Evolutionary conservation across 2,329 filamentous ascomycete genomes (phyloP).

Genomic region (Exophiala mesophila): DNA sequence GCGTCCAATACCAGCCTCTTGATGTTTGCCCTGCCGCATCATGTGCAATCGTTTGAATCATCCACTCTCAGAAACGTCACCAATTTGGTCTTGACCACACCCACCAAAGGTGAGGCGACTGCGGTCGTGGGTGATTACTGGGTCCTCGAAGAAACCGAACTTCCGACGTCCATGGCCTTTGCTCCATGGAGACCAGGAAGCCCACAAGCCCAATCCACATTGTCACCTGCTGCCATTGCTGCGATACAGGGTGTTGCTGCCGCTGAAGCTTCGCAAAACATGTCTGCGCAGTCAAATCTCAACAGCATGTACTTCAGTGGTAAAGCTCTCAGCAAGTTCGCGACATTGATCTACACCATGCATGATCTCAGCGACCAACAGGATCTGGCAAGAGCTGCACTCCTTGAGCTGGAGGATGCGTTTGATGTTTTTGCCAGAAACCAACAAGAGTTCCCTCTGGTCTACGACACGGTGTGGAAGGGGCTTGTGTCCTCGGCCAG

Average conservation of each 20-base stretch:
- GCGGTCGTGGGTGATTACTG: conserved; percentile 68
- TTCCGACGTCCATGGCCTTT: conserved; percentile 72
- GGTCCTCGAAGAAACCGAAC: conserved; percentile 69
- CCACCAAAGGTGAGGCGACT: conserved; percentile 76
- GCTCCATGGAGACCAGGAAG: conserved; percentile 64
- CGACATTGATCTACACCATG: conserved; percentile 60
- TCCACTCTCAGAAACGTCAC: conserved; percentile 48
- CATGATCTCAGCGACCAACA: conserved; percentile 59
- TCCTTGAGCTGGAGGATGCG: conserved; percentile 59
- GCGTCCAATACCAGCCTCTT: conserved; percentile 55
- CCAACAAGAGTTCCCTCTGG: conserved; percentile 57
- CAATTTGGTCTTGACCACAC: conserved; percentile 63
- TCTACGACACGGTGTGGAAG: conserved; percentile 63
- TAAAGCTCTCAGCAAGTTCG: conserved; percentile 77
- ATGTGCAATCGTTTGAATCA: conserved; percentile 67
- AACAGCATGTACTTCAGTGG: conserved; percentile 93
- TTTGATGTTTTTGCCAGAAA: conserved; percentile 65
- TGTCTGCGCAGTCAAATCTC: conserved; percentile 65
- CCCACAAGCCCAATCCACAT: conserved; percentile 29
- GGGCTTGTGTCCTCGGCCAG: conserved; percentile 73
- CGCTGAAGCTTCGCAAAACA: conserved; percentile 72
- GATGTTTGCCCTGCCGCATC: conserved; percentile 87
- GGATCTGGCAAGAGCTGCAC: conserved; percentile 52
- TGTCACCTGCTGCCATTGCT: conserved; percentile 50
- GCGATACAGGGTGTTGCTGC: conserved; percentile 59